These are phyloP conservation scores for Chaetothyriales sp. DNA, from an alignment of 2,329 filamentous ascomycete species.

Conservation along the genomic window DNA sequence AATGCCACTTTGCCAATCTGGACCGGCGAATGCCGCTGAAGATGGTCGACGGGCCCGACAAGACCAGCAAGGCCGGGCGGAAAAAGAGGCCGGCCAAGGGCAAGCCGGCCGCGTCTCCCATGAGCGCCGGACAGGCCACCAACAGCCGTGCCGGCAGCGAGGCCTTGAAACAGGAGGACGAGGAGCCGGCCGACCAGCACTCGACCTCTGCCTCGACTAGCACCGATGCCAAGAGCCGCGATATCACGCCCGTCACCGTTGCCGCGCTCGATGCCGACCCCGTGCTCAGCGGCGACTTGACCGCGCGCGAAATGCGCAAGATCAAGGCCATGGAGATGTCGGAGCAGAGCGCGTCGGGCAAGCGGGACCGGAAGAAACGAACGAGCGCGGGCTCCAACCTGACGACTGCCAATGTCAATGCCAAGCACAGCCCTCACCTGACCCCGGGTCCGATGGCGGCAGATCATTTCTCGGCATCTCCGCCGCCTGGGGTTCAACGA, in stretches of 20 bases:
- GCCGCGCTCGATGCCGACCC: constrained; percentile 29
- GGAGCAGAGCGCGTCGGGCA: constrained; percentile 36
- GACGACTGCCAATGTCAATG: constrained; percentile 35
- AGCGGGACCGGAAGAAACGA: constrained; percentile 44
- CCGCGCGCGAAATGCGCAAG: constrained; percentile 49
- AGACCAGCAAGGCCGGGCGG: constrained; percentile 32
- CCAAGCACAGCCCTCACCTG: constrained; percentile 8
- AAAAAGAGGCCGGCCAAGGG: constrained; percentile 37
- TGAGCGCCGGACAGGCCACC: constrained; percentile 38
- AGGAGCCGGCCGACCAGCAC: constrained; percentile 42
- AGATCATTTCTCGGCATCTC: constrained; percentile 22
- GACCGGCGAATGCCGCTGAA: constrained; percentile 30
- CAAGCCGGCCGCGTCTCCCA: constrained; percentile 38
- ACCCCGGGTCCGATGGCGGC: neutral
- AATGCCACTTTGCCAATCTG: constrained; percentile 29
- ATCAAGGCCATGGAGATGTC: constrained; percentile 49
- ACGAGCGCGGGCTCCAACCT: constrained; percentile 42
- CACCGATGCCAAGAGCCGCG: constrained; percentile 44
- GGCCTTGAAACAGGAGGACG: constrained; percentile 38
- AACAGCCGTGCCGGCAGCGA: constrained; percentile 50
- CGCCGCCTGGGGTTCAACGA: constrained; percentile 21
- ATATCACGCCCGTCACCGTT: constrained; percentile 46
- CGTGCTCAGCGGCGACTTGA: constrained; percentile 37
- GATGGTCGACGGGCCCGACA: constrained; percentile 22
- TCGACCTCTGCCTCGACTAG: constrained; percentile 45